Evolutionary conservation across 169 alveolate genomes (phyloP).

Genomic region (Plasmodium knowlesi): DNA sequence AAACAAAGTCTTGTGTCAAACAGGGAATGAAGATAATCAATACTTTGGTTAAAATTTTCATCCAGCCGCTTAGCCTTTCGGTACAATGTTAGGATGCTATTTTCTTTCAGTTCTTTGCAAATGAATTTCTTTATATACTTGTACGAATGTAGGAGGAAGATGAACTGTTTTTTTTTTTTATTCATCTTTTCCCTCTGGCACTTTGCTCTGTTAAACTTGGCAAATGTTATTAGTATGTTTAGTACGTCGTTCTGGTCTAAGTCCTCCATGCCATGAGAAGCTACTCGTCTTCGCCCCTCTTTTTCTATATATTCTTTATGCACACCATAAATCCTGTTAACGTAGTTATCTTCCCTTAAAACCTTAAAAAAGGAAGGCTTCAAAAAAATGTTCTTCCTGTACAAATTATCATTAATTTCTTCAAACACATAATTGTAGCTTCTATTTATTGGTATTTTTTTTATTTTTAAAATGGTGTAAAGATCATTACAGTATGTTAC

Average conservation of each 20-base stretch:
- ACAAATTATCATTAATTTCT: conserved; percentile 45
- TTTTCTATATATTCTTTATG: neutral
- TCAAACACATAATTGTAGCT: conserved; percentile 35
- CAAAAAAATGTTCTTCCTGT: conserved; percentile 32
- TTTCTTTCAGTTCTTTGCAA: conserved; percentile 46
- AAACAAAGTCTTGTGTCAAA: conserved; percentile 52
- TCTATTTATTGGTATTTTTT: conserved; percentile 34
- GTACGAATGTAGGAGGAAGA: conserved; percentile 18
- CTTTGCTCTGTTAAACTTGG: neutral
- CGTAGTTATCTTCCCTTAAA: conserved; percentile 38
- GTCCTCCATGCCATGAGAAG: neutral
- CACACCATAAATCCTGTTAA: neutral
- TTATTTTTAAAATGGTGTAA: conserved; percentile 52
- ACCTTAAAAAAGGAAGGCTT: conserved; percentile 49
- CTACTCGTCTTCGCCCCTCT: neutral
- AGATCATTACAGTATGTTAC: conserved; percentile 17
- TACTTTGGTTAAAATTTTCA: conserved; percentile 31
- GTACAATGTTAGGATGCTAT: conserved; percentile 32
- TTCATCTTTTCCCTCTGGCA: neutral
- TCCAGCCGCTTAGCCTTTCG: conserved; percentile 39
- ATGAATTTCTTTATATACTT: conserved; percentile 45
- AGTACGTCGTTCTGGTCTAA: conserved; percentile 11
- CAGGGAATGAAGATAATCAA: conserved; percentile 61
- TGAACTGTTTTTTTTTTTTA: conserved; percentile 3
- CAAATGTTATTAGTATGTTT: neutral